A percentile compares a stretch with the other conserved stretches of the same genome.
Conservation (phyloP, 495 filamentous ascomycete species). For the Penicillium daleae region DNA sequence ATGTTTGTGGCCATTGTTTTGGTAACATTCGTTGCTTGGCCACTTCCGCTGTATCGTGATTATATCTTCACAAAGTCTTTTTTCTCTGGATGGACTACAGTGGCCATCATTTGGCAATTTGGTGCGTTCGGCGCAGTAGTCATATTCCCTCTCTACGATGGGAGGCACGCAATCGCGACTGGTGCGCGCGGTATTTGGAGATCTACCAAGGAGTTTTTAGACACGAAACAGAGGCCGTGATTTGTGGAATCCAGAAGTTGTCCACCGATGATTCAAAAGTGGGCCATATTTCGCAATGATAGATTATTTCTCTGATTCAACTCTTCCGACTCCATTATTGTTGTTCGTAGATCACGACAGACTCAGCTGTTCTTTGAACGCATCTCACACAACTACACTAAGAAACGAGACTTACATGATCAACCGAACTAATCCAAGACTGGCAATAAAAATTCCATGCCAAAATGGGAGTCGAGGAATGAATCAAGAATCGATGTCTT, state of each 20-base stretch:
- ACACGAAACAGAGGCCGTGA: neutral
- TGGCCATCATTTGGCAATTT: slow-evolving; percentile 53
- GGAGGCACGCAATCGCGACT: slow-evolving; percentile 38
- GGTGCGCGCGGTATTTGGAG: slow-evolving; percentile 35
- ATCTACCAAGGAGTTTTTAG: slow-evolving; percentile 11
- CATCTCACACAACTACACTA: too few species aligned
- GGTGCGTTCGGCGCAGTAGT: slow-evolving; percentile 47
- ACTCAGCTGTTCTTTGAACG: too few species aligned
- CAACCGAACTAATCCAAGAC: too few species aligned
- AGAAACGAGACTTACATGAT: too few species aligned
- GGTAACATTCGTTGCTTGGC: slow-evolving; percentile 47
- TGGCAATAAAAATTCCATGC: too few species aligned
- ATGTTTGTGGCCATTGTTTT: slow-evolving; percentile 44
- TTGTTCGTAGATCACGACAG: neutral
- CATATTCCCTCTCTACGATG: slow-evolving; percentile 51
- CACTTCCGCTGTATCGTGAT: slow-evolving; percentile 48
- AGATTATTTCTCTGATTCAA: neutral
- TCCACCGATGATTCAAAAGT: neutral
- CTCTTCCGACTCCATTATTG: neutral
- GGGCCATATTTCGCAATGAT: neutral
- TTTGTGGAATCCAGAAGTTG: neutral
- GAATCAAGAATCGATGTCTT: too few species aligned
- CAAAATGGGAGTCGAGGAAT: too few species aligned
- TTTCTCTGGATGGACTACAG: slow-evolving; percentile 49
- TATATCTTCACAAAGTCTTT: slow-evolving; percentile 52